A percentile compares a stretch with the other conserved stretches of the same genome.
These are phyloP conservation scores for Botrytis byssoidea DNA, from an alignment of 2,329 filamentous ascomycete species.

Conservation along the genomic window DNA sequence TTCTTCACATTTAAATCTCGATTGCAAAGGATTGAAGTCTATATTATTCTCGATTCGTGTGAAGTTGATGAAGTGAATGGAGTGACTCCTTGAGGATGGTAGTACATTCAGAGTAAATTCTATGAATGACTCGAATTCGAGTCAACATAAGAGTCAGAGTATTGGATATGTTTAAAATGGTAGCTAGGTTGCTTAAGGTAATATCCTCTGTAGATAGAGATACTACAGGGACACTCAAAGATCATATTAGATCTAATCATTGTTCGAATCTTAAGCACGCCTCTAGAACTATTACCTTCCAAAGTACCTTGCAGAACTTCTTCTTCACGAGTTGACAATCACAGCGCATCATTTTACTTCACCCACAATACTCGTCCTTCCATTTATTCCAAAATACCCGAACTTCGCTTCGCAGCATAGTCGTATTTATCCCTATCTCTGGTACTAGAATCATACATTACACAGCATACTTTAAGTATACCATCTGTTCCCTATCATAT, in stretches of 20 bases:
- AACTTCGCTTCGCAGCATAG: background rate
- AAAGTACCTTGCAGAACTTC: background rate
- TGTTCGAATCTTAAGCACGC: background rate
- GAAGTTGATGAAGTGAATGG: background rate
- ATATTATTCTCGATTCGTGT: background rate
- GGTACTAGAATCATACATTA: background rate
- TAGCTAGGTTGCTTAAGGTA: background rate
- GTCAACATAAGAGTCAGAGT: background rate
- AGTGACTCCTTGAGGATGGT: background rate
- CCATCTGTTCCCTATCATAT: rapidly evolving
- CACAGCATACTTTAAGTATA: background rate
- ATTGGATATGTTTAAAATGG: background rate
- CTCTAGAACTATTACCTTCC: background rate
- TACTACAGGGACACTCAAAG: background rate
- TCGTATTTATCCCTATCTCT: background rate
- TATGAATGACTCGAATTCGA: background rate
- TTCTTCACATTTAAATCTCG: background rate
- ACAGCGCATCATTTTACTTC: background rate
- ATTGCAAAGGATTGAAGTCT: background rate
- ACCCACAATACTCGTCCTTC: background rate
- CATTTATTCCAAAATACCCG: background rate
- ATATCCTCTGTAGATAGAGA: background rate
- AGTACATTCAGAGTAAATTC: background rate
- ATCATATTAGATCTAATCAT: background rate
- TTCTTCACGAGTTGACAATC: background rate